Conservation (phyloP, 2,329 filamentous ascomycete genomes). For the Ophiocordyceps robertsii region DNA sequence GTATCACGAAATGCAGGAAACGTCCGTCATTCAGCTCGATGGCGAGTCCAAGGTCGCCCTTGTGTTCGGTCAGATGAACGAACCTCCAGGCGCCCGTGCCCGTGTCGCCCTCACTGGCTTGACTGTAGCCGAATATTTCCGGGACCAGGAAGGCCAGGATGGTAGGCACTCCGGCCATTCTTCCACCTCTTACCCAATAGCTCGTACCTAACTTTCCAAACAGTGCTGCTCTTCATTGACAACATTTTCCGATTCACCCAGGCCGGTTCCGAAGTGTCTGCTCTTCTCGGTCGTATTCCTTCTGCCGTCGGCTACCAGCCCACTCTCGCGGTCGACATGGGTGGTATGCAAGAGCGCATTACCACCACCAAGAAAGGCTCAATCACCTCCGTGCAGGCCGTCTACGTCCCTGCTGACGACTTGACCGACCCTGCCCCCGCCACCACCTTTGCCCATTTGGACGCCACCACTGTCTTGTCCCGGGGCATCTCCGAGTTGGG, state of each 20-base stretch:
- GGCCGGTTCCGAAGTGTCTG: conserved; percentile 99
- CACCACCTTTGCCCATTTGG: conserved; percentile 99
- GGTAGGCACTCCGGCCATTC: conserved; percentile 32
- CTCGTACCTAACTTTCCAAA: not conserved
- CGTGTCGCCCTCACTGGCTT: conserved; percentile 95
- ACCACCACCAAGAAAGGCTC: conserved; percentile 99
- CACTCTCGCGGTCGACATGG: conserved; percentile 97
- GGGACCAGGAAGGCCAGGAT: conserved; percentile 68
- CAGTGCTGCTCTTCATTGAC: conserved; percentile 98
- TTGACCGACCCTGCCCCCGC: conserved; percentile 99
- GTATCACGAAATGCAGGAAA: conserved; percentile 99
- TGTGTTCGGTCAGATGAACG: conserved; percentile 99
- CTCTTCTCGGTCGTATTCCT: conserved; percentile 97
- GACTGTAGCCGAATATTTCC: conserved; percentile 75
- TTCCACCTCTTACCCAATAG: not conserved
- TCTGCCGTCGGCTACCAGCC: conserved; percentile 99
- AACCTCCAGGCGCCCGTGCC: conserved; percentile 97
- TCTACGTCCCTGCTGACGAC: conserved; percentile 99
- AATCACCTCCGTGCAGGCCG: conserved; percentile 99
- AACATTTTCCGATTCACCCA: conserved; percentile 99
- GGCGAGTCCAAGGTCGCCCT: conserved; percentile 99
- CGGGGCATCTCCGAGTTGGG: conserved; percentile 99
- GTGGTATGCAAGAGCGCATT: conserved; percentile 99
- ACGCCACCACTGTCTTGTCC: conserved; percentile 99
- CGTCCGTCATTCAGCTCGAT: conserved; percentile 96